Conservation (phyloP, 2,329 filamentous ascomycete genomes). For the Calonectria leucothoes region DNA sequence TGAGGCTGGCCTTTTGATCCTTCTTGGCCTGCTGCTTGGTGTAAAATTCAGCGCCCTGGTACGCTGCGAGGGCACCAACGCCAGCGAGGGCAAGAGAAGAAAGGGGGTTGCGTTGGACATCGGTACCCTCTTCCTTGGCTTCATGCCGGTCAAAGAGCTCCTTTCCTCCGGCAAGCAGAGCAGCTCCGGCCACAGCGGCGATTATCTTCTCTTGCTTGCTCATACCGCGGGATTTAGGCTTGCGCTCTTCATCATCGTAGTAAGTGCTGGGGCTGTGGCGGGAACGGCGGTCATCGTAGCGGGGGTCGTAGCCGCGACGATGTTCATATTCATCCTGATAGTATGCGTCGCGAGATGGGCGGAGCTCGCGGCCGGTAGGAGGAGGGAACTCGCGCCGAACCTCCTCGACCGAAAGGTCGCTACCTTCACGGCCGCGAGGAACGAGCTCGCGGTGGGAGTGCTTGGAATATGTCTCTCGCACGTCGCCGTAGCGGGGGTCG, state of each 20-base stretch:
- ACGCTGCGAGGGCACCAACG: conserved; percentile 72
- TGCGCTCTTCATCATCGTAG: conserved; percentile 69
- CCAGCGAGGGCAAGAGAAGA: conserved; percentile 72
- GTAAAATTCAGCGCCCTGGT: conserved; percentile 72
- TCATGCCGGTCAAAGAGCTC: conserved; percentile 74
- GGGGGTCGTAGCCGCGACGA: conserved; percentile 61
- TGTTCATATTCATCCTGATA: conserved; percentile 66
- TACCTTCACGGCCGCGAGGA: conserved; percentile 75
- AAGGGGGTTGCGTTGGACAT: conserved; percentile 68
- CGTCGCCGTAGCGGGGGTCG: conserved; percentile 65
- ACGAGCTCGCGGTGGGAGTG: conserved; percentile 63
- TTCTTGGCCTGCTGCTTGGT: conserved; percentile 70
- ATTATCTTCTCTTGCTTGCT: conserved; percentile 75
- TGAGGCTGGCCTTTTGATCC: conserved; percentile 64
- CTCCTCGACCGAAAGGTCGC: conserved; percentile 82
- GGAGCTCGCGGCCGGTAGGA: conserved; percentile 63
- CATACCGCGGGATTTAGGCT: conserved; percentile 59
- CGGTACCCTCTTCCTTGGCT: conserved; percentile 60
- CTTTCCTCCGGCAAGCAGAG: conserved; percentile 73
- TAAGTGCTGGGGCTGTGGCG: conserved; percentile 59
- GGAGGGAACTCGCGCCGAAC: conserved; percentile 87
- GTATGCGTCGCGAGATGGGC: conserved; percentile 72
- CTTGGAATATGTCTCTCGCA: conserved; percentile 62
- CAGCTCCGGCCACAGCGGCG: conserved; percentile 73
- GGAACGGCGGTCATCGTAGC: conserved; percentile 57